These are phyloP conservation scores for Xylaria bambusicola DNA, from an alignment of 495 filamentous ascomycete genomes.

Conservation along the genomic window DNA sequence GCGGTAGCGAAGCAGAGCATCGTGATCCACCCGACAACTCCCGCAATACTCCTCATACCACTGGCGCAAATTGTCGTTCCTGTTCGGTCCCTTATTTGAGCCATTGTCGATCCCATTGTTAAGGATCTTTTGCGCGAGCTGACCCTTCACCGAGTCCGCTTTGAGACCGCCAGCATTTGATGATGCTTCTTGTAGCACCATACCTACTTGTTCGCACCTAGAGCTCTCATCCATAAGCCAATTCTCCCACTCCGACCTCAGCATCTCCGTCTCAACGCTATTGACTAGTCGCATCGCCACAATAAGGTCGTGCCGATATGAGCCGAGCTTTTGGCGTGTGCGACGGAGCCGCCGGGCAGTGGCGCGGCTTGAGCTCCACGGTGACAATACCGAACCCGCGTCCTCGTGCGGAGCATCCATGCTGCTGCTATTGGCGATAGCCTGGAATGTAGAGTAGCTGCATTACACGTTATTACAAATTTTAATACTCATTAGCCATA, in stretches of 20 bases:
- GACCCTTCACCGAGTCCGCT: constrained; percentile 18
- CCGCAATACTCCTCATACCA: constrained; percentile 76
- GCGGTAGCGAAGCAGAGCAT: constrained; percentile 30
- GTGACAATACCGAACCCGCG: constrained; percentile 41
- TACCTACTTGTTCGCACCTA: constrained; percentile 64
- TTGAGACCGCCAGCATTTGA: constrained; percentile 28
- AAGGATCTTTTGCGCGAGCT: constrained; percentile 28
- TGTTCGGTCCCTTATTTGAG: constrained; percentile 28
- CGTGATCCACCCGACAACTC: constrained; percentile 67
- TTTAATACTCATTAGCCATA: constrained; percentile 16
- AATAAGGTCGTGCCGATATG: constrained; percentile 87
- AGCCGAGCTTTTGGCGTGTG: constrained; percentile 77
- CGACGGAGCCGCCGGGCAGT: constrained; percentile 68
- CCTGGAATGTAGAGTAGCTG: constrained; percentile 55
- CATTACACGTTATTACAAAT: constrained; percentile 28
- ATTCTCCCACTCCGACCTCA: constrained; percentile 85
- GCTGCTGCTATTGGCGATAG: constrained; percentile 54
- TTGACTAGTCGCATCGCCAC: constrained; percentile 91
- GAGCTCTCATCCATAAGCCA: constrained; percentile 76
- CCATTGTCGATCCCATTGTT: constrained; percentile 21
- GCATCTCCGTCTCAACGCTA: constrained; percentile 78
- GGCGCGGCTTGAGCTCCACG: constrained; percentile 53
- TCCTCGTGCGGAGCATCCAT: constrained; percentile 52
- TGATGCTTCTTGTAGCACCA: constrained; percentile 43
- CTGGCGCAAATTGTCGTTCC: constrained; percentile 53